phyloP scores from a whole-genome alignment of 2,329 filamentous ascomycete genomes.

The Macrophomina phaseolina region DNA sequence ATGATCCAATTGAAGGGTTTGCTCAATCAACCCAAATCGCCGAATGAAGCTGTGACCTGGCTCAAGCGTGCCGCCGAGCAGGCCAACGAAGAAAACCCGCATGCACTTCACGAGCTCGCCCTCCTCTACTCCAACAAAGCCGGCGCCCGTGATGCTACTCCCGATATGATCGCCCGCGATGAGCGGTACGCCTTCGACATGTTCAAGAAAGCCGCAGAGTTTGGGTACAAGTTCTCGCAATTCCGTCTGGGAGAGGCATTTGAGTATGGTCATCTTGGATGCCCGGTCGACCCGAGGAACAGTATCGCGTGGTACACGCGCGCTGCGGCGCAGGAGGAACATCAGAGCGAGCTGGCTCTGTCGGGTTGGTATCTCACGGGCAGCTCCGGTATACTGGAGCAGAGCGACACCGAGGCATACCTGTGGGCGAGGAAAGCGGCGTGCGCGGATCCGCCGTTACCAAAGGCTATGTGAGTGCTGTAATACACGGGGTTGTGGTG shows the following conservation, averaged over 20 bases:
- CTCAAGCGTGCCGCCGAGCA: slow-evolving; percentile 89
- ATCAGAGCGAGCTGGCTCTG: slow-evolving; percentile 76
- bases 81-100: slow-evolving; percentile 88
- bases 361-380: slow-evolving; percentile 87
- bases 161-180: slow-evolving; percentile 69
- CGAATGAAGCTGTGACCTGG: slow-evolving; percentile 87
- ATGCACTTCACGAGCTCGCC: slow-evolving; percentile 87
- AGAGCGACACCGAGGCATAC: slow-evolving; percentile 95
- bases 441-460: slow-evolving; percentile 72
- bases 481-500: too few species aligned
- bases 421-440: slow-evolving; percentile 96
- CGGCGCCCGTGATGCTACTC: slow-evolving; percentile 59
- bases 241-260: slow-evolving; percentile 86
- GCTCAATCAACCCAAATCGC: slow-evolving; percentile 82
- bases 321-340: slow-evolving; percentile 90
- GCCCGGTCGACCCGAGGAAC: slow-evolving; percentile 78
- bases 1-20: slow-evolving; percentile 95
- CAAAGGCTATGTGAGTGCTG: slow-evolving; percentile 73
- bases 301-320: slow-evolving; percentile 95
- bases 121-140: slow-evolving; percentile 63
- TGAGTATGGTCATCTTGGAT: slow-evolving; percentile 86
- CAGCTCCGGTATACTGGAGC: slow-evolving; percentile 81
- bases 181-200: slow-evolving; percentile 80
- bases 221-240: slow-evolving; percentile 95
- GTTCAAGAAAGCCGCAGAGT: slow-evolving; percentile 81